These are phyloP conservation scores for Rhodotorula sp. DNA, from an alignment of 1,284 basidiomycete species.

Conservation along the genomic window DNA sequence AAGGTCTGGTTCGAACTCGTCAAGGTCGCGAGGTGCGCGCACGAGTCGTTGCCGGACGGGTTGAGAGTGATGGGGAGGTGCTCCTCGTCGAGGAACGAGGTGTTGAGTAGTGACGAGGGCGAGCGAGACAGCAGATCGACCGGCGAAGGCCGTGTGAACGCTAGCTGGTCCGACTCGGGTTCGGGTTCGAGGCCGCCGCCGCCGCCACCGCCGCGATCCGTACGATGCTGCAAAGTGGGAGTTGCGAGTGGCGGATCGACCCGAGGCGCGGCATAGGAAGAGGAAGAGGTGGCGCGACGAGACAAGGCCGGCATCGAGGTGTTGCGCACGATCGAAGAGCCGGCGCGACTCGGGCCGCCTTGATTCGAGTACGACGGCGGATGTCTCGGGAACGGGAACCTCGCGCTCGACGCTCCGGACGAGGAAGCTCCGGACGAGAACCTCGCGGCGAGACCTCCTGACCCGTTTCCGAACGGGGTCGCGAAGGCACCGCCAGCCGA, in stretches of 20 bases:
- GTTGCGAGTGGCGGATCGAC: slow-evolving; percentile 4
- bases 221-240: neutral
- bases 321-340: slow-evolving; percentile 18
- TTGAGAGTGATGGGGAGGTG: slow-evolving; percentile 63
- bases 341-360: neutral
- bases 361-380: slow-evolving; percentile 22
- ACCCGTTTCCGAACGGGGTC: too few relatives aligned
- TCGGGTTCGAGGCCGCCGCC: neutral
- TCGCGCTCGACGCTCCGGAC: slow-evolving; percentile 24
- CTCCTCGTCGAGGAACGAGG: slow-evolving; percentile 27
- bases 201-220: neutral
- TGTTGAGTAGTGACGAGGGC: slow-evolving; percentile 35
- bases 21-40: slow-evolving; percentile 79
- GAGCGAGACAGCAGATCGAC: slow-evolving; percentile 41
- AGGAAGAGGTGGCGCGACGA: slow-evolving; percentile 8
- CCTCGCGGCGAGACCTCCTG: neutral
- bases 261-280: slow-evolving; percentile 3
- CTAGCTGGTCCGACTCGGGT: neutral
- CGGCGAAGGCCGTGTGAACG: slow-evolving; percentile 29
- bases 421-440: neutral
- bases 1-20: slow-evolving; percentile 84
- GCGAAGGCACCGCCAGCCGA: neutral
- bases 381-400: slow-evolving; percentile 31
- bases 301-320: slow-evolving; percentile 20
- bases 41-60: slow-evolving; percentile 65